phyloP scores from a whole-genome alignment of 2,329 filamentous ascomycete genomes.

The Hypocreales sp. region DNA sequence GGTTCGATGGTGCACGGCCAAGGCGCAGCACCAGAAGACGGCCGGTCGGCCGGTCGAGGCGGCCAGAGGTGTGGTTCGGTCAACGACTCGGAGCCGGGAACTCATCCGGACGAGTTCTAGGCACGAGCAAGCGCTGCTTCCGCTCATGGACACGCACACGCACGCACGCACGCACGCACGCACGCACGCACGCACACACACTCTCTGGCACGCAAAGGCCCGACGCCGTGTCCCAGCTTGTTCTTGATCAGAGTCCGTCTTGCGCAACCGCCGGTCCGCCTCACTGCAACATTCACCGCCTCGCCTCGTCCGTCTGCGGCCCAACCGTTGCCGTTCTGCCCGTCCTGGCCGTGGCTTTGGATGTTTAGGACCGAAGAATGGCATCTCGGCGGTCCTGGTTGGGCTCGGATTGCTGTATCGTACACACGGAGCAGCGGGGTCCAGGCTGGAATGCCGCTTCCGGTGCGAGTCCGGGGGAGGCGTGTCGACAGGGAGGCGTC shows the following conservation, averaged over 20 bases:
- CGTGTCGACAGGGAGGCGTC: background rate
- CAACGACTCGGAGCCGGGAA: no score
- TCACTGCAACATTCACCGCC: constrained; percentile 3
- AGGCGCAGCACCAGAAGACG: no score
- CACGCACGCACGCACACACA: no score
- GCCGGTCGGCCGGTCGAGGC: no score
- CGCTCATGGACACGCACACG: no score
- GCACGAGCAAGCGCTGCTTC: no score
- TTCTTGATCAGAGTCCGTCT: background rate
- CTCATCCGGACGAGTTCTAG: no score
- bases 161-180: no score
- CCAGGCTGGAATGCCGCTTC: constrained; percentile 1
- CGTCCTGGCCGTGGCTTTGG: background rate
- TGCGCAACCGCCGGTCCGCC: constrained; percentile 1
- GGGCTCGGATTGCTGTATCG: background rate
- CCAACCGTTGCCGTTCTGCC: background rate
- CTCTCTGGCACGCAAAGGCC: no score
- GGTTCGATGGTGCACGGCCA: constrained; percentile 1
- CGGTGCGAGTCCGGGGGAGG: background rate
- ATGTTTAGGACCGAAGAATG: background rate
- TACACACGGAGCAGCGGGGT: background rate
- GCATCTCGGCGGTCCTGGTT: background rate
- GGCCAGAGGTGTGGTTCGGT: no score
- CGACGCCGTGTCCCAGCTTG: background rate
- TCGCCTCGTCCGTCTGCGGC: constrained; percentile 1